Evolutionary conservation across 352 stramenopile genomes (phyloP), one percentile per base, ranked within the genome.

Genomic region (Pythium aphanidermatum): DNA sequence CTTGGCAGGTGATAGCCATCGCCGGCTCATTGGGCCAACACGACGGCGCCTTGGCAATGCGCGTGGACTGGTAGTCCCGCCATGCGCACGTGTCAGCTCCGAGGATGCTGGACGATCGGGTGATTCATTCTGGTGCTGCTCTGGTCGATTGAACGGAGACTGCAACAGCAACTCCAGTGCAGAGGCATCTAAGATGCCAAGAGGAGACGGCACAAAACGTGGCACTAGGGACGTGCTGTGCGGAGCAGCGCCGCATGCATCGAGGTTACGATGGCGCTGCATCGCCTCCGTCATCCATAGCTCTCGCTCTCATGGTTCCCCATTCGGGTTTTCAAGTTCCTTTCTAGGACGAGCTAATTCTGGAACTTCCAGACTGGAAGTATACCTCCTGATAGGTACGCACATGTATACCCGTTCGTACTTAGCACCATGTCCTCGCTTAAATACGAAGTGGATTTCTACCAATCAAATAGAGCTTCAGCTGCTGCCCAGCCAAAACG

Each of bases 401-500:
- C n/a, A n/a, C n/a, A n/a, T n/a, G n/a, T n/a, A n/a, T n/a, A n/a
- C n/a, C n/a, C n/a, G n/a, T n/a, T n/a, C n/a, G n/a, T n/a, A n/a
- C n/a, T n/a, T n/a, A n/a, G n/a, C n/a, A n/a, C n/a, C n/a, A n/a
- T n/a, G n/a, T n/a, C n/a, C n/a, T n/a, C n/a, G n/a, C n/a, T n/a
- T 51, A 42, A 46, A 20, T 54, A 55, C 36, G 37, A 36, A 5
- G 16, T n/a, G n/a, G 6, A 35, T 46, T 51, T 58, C 16, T 34
- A 24, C 49, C 39, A 58, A 58, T 58, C 40, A 24, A 6, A 19
- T 24, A 10, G 12, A 1, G 27, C 5, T 19, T 9, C 8, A 20
- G 29, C 51, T 53, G 36, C 29, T 54, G 36, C 43, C 35, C 43
- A 53, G 37, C 43, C 51, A 51, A 51, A 51, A 41, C 24, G 23